A percentile compares a stretch with the other conserved stretches of the same genome.
These are phyloP conservation scores for Erythrobasidium yunnanense DNA, from an alignment of 768 basidiomycete species.

Conservation along the genomic window DNA sequence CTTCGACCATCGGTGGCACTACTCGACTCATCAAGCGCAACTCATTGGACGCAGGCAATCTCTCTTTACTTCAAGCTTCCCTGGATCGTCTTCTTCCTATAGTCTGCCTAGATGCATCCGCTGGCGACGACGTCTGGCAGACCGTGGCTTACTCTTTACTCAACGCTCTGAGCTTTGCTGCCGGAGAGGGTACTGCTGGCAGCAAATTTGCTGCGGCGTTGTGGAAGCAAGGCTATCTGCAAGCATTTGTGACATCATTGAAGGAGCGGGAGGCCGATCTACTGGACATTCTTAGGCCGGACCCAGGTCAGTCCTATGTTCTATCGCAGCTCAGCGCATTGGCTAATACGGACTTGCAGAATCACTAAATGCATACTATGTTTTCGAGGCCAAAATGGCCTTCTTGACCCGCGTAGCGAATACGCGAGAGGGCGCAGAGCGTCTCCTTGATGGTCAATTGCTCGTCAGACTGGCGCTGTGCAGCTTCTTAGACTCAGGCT, in stretches of 20 bases:
- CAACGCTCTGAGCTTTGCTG: slow-evolving; percentile 65
- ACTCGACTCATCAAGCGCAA: slow-evolving; percentile 32
- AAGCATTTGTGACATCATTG: slow-evolving; percentile 68
- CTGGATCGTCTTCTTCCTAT: slow-evolving; percentile 63
- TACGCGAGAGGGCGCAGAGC: slow-evolving; percentile 70
- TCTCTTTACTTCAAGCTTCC: slow-evolving; percentile 55
- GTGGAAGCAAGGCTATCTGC: slow-evolving; percentile 62
- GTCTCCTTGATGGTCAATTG: slow-evolving; percentile 64
- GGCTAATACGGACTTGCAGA: slow-evolving; percentile 47
- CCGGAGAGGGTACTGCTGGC: slow-evolving; percentile 40
- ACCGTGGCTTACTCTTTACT: slow-evolving; percentile 85
- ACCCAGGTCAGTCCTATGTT: slow-evolving; percentile 59
- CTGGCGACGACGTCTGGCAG: slow-evolving; percentile 93
- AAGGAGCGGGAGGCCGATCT: slow-evolving; percentile 70
- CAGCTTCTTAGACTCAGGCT: slow-evolving; percentile 73
- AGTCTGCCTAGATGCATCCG: slow-evolving; percentile 80
- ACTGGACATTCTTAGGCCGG: slow-evolving; percentile 67
- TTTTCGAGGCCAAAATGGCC: slow-evolving; percentile 90
- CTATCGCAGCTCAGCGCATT: background rate
- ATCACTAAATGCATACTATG: slow-evolving; percentile 78
- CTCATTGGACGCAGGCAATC: slow-evolving; percentile 53
- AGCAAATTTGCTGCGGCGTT: slow-evolving; percentile 62
- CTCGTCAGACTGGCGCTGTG: slow-evolving; percentile 66
- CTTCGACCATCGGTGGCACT: slow-evolving; percentile 42
- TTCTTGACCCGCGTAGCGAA: slow-evolving; percentile 74